phyloP scores from a whole-genome alignment of 495 filamentous ascomycete species.

The Ramalina peruviana region DNA sequence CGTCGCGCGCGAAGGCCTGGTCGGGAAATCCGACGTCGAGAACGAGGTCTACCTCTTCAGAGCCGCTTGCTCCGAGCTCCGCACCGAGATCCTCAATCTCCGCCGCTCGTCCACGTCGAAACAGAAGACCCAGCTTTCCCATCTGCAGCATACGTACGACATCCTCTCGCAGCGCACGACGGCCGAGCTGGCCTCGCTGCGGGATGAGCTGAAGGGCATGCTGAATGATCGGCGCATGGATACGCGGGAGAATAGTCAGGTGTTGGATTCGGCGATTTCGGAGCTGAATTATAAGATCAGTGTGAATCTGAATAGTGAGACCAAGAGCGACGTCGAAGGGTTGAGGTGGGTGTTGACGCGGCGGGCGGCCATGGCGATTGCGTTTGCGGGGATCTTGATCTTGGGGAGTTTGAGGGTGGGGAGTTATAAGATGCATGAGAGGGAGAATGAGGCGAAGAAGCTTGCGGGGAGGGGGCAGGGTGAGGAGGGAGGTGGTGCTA shows the following conservation, averaged over 20 bases:
- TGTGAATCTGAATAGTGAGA: constrained; percentile 69
- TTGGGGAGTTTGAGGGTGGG: constrained; percentile 16
- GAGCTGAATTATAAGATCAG: constrained; percentile 91
- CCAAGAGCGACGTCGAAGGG: constrained; percentile 80
- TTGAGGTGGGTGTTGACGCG: constrained; percentile 82
- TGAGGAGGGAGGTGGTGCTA: neutral
- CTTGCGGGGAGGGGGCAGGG: neutral
- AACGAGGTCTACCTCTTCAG: constrained; percentile 90
- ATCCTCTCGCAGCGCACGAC: constrained; percentile 69
- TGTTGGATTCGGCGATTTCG: constrained; percentile 71
- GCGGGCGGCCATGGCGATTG: constrained; percentile 70
- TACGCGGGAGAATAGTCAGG: constrained; percentile 70
- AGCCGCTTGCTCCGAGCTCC: constrained; percentile 85
- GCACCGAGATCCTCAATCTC: constrained; percentile 35
- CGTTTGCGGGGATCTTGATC: constrained; percentile 17
- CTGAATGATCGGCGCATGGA: constrained; percentile 95
- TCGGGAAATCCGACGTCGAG: constrained; percentile 67
- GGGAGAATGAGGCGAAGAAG: constrained; percentile 7
- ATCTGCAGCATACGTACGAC: constrained; percentile 87
- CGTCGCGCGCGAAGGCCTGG: constrained; percentile 58
- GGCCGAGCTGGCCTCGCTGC: constrained; percentile 64
- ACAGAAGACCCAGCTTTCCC: constrained; percentile 63
- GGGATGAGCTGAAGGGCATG: constrained; percentile 86
- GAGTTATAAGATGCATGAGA: constrained; percentile 14
- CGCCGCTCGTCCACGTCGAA: constrained; percentile 48